Evolutionary conservation across 2,329 filamentous ascomycete species (phyloP), one percentile per base, ranked within the genome.

Genomic region (Colletotrichum sp.): DNA sequence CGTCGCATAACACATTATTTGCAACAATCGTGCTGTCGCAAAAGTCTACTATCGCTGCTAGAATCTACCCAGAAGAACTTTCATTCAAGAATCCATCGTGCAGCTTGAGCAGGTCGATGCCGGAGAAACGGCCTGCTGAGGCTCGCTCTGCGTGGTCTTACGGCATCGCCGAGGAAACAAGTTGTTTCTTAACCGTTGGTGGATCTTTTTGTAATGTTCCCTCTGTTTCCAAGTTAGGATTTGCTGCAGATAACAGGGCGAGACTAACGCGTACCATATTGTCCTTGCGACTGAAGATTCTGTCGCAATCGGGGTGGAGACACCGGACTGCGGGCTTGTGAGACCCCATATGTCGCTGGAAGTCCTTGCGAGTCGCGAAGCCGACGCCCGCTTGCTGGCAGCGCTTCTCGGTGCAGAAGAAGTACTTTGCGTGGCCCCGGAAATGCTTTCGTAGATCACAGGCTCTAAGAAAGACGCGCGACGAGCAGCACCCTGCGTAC

Each of bases 201-300:
- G 72, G 16, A 75, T 75, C 62, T 75, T 75, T n/a, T 72, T 75
- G 52, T 72, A 75, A 30, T 75, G 72, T 24, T 75, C 68, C 24
- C 68, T 75, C 72, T 75, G 15, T 34, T n/a, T 12, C 16, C 6
- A 6, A 2, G 16, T 65, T n/a, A 65, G 59, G 32, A 18, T 44
- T 8, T 21, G 44, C 44, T 13, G 10, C 6, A 24, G 12, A 13
- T 21, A 8, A 24, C 12, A 52, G 6, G 6, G 44, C n/a, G n/a
- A 39, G 21, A 15, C 6, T 36, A 15, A 67, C 72, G 49, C 5
- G 4, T 52, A 75, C 72, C 72, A 75, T 75, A 24, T 75, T 75
- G 62, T 75, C 72, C 30, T 75, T 75, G 12, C 72, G 68, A 30
- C 72, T 75, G 60, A 75, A 75, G 24, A 75, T 75, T 3, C 72